Evolutionary conservation across 2,329 filamentous ascomycete genomes (phyloP).

Genomic region (Colletotrichum lupini): DNA sequence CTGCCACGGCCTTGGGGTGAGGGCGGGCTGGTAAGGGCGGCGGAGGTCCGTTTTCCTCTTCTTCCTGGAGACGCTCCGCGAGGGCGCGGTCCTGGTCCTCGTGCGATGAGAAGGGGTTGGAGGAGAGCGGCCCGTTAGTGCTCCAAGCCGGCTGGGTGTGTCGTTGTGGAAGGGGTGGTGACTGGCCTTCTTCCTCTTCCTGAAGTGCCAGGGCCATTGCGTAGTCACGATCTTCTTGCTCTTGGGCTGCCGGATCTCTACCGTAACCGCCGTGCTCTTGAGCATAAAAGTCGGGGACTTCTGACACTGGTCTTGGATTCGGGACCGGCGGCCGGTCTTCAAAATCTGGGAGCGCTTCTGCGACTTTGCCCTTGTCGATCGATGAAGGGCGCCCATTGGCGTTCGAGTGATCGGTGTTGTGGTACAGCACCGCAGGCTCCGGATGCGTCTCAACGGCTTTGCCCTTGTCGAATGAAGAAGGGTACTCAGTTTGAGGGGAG

Average conservation of each 20-base stretch:
- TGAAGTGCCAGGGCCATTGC: constrained; percentile 31
- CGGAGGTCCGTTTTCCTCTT: constrained; percentile 19
- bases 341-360: neutral
- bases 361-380: constrained; percentile 15
- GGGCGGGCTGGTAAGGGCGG: constrained; percentile 25
- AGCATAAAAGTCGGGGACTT: constrained; percentile 25
- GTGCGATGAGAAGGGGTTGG: constrained; percentile 16
- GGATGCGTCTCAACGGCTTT: constrained; percentile 3
- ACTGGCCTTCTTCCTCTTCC: constrained; percentile 26
- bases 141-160: constrained; percentile 11
- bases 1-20: constrained; percentile 21
- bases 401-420: neutral
- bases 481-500: neutral
- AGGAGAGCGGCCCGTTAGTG: neutral
- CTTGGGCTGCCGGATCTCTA: constrained; percentile 6
- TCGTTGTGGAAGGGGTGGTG: constrained; percentile 14
- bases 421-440: neutral
- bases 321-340: neutral
- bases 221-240: constrained; percentile 31
- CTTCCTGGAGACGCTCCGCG: constrained; percentile 22
- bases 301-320: constrained; percentile 4
- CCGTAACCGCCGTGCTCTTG: constrained; percentile 17
- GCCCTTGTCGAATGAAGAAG: neutral
- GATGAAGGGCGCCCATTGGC: neutral
- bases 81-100: constrained; percentile 26